Base-by-base conservation (phyloP, 148 eudicot species). In the Chenopodium suecicum region DNA sequence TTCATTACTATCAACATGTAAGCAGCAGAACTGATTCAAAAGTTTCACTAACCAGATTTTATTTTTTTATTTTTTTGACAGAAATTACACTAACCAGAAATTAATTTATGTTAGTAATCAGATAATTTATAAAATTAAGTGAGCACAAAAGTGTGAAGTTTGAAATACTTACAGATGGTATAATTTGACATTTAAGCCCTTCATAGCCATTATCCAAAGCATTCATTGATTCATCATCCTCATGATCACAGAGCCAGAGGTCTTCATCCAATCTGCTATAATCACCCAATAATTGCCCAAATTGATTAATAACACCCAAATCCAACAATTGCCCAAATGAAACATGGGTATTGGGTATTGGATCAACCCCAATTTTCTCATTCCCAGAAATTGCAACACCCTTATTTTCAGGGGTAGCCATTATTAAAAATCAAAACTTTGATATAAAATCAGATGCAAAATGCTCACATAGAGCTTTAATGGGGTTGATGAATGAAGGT, bases 261-360 rank as follows among this genome's bases (percentile, higher is more conserved):
- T 82, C 87, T 44, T 84, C 85, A 82, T 87, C 89, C 62, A 87
- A 82, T 66, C 74, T 82, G 58, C 89, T 84, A 37, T 63, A 87
- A 27, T 87, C 89, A 73, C 89, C 89, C 48, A 87, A 10, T 70
- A 87, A 80, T 50, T 87, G 87, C 52, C 89, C 89, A 79, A 82
- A 82, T n/a, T 79, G 75, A 82, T 87, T 81, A 16, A 87, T 73
- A 50, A 85, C 78, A 56, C 69, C 87, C 79, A 23, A 52, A 72
- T 73, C 65, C 31, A 70, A 60, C 12, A 27, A 71, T 75, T 80
- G 76, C 73, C 80, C 83, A 72, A 25, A 3, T 80, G 73, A 72
- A 37, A 60, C 7, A 1, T 23, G 50, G 58, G 72, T 47, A 41
- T 1, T 77, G 74, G 69, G 62, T 56, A 52, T 27, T 34, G 23